Percentiles rank a stretch among this genome's conserved stretches.
These are phyloP conservation scores for Candida incommunis DNA, from an alignment of 805 yeast genomes.

Conservation along the genomic window DNA sequence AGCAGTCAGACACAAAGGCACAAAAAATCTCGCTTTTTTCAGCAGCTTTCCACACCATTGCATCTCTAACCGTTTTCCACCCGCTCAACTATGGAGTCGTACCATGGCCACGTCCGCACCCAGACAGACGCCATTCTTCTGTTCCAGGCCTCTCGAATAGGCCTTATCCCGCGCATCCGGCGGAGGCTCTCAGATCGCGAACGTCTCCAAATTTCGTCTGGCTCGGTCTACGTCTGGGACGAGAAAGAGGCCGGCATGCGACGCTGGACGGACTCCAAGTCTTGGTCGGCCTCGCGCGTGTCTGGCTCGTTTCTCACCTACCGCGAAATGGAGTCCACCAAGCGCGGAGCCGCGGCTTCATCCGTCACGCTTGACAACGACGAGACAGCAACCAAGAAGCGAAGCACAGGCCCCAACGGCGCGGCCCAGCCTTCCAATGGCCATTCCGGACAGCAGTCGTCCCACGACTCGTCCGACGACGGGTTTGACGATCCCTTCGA, in stretches of 20 bases:
- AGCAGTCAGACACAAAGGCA: too few relatives aligned
- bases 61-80: conserved; percentile 14
- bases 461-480: conserved; percentile 2
- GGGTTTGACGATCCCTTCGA: conserved; percentile 4
- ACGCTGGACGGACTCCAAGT: conserved; percentile 67
- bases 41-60: conserved; percentile 11
- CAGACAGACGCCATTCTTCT: conserved; percentile 49
- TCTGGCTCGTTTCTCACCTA: conserved; percentile 48
- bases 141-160: conserved; percentile 48
- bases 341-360: neutral
- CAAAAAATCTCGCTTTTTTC: conserved; percentile 13
- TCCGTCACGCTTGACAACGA: neutral
- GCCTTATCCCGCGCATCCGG: conserved; percentile 41
- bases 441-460: conserved; percentile 1
- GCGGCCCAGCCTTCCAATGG: conserved; percentile 5
- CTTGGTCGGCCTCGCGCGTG: conserved; percentile 63
- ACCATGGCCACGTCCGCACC: conserved; percentile 43
- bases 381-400: conserved; percentile 6
- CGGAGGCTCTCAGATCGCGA: conserved; percentile 46
- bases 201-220: conserved; percentile 37
- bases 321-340: conserved; percentile 38
- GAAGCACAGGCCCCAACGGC: conserved; percentile 2
- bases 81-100: conserved; percentile 37
- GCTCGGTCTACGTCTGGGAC: conserved; percentile 58
- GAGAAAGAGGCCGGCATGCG: conserved; percentile 58